Percentiles rank a stretch among this genome's conserved stretches.
Evolutionary conservation across 345 rosid species (phyloP).

Genomic region (Tarenaya hassleriana): DNA sequence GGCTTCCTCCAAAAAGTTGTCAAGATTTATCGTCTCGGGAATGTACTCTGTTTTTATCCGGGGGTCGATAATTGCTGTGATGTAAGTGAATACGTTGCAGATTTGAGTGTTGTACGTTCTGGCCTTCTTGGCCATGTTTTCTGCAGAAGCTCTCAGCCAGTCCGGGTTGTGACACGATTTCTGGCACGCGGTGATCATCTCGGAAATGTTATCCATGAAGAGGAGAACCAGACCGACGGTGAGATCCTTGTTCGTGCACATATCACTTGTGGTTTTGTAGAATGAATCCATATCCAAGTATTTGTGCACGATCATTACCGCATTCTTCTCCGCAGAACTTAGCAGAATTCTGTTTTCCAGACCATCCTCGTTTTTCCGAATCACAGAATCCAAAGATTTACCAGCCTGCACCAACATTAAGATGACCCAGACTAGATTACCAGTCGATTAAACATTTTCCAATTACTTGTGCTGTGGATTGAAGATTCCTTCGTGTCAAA

Average conservation of each 20-base stretch:
- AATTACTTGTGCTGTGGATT: no score
- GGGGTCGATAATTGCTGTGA: constrained; percentile 85
- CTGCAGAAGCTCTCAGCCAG: constrained; percentile 77
- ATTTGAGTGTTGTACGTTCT: constrained; percentile 64
- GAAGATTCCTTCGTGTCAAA: no score
- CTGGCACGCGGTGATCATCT: constrained; percentile 59
- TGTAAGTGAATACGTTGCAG: constrained; percentile 73
- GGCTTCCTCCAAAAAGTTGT: constrained; percentile 79
- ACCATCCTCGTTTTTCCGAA: constrained; percentile 59
- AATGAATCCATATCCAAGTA: constrained; percentile 92
- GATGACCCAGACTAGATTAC: no score
- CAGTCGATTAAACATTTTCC: no score
- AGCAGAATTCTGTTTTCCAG: constrained; percentile 50
- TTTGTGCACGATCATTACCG: constrained; percentile 44
- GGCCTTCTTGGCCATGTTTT: constrained; percentile 81
- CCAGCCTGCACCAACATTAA: constrained; percentile 47
- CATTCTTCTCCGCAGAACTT: constrained; percentile 58
- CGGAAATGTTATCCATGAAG: constrained; percentile 93
- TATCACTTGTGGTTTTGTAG: constrained; percentile 68
- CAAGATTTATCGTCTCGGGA: constrained; percentile 65
- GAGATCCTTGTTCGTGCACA: constrained; percentile 65
- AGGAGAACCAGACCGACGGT: constrained; percentile 79
- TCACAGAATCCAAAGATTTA: constrained; percentile 69
- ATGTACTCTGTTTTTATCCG: constrained; percentile 81
- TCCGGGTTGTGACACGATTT: constrained; percentile 69